Conservation (phyloP, 345 rosid species). For the Eucalyptus marginata region DNA sequence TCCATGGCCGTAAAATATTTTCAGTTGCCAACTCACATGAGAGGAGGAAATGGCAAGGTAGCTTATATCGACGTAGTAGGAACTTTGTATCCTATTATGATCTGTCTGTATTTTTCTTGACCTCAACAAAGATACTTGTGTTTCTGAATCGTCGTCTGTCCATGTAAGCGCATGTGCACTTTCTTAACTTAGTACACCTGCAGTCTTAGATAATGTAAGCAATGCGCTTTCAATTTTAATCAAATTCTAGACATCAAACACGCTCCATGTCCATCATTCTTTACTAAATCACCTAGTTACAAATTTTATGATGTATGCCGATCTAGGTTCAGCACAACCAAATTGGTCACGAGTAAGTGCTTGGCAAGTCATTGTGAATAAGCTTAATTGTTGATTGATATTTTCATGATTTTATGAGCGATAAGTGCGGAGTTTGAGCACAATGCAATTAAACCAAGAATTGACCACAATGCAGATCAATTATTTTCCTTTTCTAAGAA, state of each 20-base stretch:
- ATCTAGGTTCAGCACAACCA: accelerated
- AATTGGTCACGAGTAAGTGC: accelerated
- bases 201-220: constrained; percentile 86
- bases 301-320: no score
- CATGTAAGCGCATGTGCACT: background rate
- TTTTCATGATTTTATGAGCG: no score
- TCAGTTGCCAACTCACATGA: constrained; percentile 83
- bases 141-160: background rate
- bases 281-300: no score
- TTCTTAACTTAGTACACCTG: constrained; percentile 16
- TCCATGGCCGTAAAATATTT: background rate
- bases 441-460: no score
- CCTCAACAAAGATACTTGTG: background rate
- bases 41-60: constrained; percentile 86
- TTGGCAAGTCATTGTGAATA: no score
- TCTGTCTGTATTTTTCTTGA: background rate
- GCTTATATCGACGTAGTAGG: constrained; percentile 86
- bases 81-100: constrained; percentile 60
- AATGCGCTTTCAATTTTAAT: background rate
- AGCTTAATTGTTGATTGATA: no score
- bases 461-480: no score
- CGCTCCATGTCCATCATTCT: no score
- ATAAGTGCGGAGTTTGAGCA: no score
- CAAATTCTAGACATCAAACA: no score
- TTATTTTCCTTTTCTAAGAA: no score